phyloP scores from a whole-genome alignment of 169 alveolate genomes.

The Eimeria acervulina region DNA sequence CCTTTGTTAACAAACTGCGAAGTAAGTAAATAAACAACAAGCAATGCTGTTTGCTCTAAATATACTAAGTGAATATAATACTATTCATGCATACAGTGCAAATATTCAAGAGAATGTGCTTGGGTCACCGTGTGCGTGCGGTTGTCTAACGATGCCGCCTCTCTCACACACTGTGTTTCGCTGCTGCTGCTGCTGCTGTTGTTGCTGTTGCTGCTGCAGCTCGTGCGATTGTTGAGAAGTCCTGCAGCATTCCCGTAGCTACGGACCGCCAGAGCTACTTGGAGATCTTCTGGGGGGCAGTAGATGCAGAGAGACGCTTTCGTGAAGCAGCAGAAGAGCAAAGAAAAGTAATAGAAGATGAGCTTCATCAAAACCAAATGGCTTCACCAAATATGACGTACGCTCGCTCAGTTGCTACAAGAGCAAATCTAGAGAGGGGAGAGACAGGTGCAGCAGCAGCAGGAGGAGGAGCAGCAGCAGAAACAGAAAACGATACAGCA shows the following conservation, averaged over 20 bases:
- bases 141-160: no score
- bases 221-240: neutral
- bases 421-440: neutral
- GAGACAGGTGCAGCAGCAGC: neutral
- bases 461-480: neutral
- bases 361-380: neutral
- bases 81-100: no score
- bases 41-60: no score
- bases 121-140: no score
- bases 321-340: neutral
- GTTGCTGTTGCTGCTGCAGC: neutral
- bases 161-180: no score
- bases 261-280: neutral
- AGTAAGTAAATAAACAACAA: neutral
- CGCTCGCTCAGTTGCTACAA: neutral
- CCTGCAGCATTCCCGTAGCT: neutral
- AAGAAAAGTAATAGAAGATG: neutral
- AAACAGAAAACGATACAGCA: neutral
- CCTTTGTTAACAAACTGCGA: neutral
- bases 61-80: no score
- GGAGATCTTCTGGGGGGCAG: neutral
- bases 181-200: slow-evolving; percentile 14
- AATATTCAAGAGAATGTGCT: no score
- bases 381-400: neutral
- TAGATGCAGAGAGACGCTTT: neutral